Evolutionary conservation across 441 rosid species (phyloP), one percentile per base, ranked within the genome.

Genomic region (Raphanus hybrid): DNA sequence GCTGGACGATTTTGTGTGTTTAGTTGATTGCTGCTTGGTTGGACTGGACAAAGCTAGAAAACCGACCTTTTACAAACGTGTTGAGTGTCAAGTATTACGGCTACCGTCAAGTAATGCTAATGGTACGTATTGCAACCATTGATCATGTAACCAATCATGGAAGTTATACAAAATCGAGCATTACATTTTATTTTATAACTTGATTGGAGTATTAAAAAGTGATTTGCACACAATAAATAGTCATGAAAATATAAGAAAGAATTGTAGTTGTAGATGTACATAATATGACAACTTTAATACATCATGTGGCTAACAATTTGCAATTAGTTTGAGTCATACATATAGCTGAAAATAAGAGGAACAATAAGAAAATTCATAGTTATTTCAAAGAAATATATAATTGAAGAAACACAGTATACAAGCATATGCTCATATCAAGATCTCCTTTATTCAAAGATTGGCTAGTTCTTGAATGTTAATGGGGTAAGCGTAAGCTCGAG

Each of bases 381-480:
- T 58, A 50, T 64, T 73, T 35, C 16, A 64, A 52, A 52, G 70
- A 66, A 74, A 26, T 54, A 35, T 34, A 12, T 54, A 64, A 74
- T 20, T 26, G 52, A 11, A 26, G 18, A 10, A 74, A 55, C 16
- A 64, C 15, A 14, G 10, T 8, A 35, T 23, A 29, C 34, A 4
- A 29, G 34, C 5, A 3, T 4, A 3, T 4, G 34, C 34, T 29
- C 34, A 29, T 29, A 29, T 29, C 34, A 29, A 29, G 34, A 34
- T 27, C 43, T 76, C 1, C 0, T 61, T 39, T 52, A 29, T 50
- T 75, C 75, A 92, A 37, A 85, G 82, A 74, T 70, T 78, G 8
- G 87, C 92, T 73, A 93, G 63, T 77, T 88, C 91, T 55, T 88
- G 96, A 60, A 94, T 90, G 70, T 70, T 92, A 45, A 87, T 89